phyloP scores from a whole-genome alignment of 176 grass and related monocot species.

The Triticum urartu region DNA sequence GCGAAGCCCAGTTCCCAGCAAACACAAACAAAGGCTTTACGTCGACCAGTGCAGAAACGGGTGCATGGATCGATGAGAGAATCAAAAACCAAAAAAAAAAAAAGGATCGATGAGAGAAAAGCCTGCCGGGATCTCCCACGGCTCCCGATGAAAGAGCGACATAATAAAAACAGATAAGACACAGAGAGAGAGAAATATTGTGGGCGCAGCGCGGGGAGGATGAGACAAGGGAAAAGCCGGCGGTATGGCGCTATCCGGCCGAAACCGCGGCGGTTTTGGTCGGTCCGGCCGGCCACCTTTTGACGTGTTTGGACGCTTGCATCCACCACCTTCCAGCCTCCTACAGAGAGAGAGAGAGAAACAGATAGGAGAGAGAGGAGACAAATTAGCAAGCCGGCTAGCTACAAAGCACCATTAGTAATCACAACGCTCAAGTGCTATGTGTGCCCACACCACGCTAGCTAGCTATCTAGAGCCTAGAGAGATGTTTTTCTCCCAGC shows the following conservation, averaged over 20 bases:
- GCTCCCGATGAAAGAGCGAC: too few species aligned
- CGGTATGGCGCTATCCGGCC: background rate
- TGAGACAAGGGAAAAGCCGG: constrained; percentile 32
- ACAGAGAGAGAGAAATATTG: background rate
- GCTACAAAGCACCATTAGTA: background rate
- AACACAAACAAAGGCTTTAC: too few species aligned
- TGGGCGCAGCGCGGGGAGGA: background rate
- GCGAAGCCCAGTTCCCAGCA: too few species aligned
- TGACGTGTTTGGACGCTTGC: constrained; percentile 22
- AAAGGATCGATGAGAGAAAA: too few species aligned
- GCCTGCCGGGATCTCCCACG: too few species aligned
- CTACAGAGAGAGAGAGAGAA: background rate
- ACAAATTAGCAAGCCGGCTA: background rate
- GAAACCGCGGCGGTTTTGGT: background rate
- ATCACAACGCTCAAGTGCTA: background rate
- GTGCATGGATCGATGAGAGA: too few species aligned
- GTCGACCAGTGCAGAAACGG: too few species aligned
- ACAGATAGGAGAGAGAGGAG: background rate
- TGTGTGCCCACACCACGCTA: background rate
- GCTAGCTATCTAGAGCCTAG: background rate
- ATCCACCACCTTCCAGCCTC: background rate
- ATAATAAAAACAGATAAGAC: background rate
- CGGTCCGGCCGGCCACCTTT: background rate
- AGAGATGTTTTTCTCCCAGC: background rate
- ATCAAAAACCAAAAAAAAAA: too few species aligned